phyloP scores from a whole-genome alignment of 148 eudicot genomes.

The Cornus suecica region DNA sequence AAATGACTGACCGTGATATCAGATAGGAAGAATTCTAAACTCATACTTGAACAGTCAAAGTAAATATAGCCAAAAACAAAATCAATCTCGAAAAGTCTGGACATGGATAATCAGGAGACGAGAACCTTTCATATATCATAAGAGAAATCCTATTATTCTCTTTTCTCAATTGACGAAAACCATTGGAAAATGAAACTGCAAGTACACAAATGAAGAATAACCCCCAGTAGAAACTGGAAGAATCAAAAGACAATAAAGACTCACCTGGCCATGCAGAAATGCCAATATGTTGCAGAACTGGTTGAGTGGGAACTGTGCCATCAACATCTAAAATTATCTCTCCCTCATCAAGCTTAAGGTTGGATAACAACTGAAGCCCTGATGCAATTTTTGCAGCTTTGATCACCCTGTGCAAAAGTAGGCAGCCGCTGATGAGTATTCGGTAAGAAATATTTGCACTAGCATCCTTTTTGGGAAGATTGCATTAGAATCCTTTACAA shows the following conservation, averaged over 20 bases:
- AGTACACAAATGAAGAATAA: no score
- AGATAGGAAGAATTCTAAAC: no score
- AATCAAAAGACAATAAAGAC: slow-evolving; percentile 16
- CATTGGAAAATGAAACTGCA: no score
- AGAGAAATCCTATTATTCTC: no score
- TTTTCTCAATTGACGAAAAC: no score
- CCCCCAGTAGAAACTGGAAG: no score
- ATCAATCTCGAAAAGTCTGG: background rate
- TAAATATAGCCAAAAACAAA: no score
- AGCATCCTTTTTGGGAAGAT: background rate
- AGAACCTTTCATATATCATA: no score
- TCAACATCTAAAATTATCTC: slow-evolving; percentile 75
- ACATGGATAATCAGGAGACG: no score
- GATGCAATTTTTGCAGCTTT: slow-evolving; percentile 51
- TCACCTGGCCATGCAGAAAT: slow-evolving; percentile 92
- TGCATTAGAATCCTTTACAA: background rate
- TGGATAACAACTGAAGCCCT: slow-evolving; percentile 41
- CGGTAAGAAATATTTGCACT: background rate
- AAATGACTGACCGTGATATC: no score
- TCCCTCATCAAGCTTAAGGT: slow-evolving; percentile 57
- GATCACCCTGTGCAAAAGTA: slow-evolving; percentile 49
- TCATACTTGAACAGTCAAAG: no score
- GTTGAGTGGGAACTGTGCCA: slow-evolving; percentile 76
- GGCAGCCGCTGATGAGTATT: background rate
- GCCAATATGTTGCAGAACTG: slow-evolving; percentile 77